Evolutionary conservation across 352 stramenopile genomes (phyloP), one percentile per base, ranked within the genome.

Genomic region (Phytophthora tubulina): DNA sequence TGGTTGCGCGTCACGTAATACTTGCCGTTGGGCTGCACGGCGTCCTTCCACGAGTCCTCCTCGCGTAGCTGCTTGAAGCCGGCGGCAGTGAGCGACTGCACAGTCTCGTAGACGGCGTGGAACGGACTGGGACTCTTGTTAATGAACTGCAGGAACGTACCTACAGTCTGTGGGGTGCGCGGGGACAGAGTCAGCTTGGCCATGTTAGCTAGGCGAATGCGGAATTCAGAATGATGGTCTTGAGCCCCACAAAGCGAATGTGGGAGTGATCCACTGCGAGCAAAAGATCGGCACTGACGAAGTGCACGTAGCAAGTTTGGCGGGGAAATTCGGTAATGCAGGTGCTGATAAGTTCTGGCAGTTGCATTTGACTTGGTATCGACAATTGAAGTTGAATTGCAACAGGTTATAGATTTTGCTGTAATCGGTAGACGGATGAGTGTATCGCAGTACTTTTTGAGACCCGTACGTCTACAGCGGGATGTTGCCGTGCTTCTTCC

Each of bases 1-100:
- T 97, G 96, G 80, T 99, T 99, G 52, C 97, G 83, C 38, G 97
- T 99, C 62, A 98, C 98, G 78, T 96, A 99, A 80, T 99, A 99
- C 80, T 98, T 99, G 59, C 97, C 97, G 41, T 90, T 85, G 6
- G 84, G 80, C 45, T 83, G 54, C 17, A 98, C 64, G 17, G 56
- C 57, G 21, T 81, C 72, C 64, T 82, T 78, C 84, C 85, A 96
- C 50, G 81, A 81, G 46, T 95, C 82, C 33, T 93, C 80, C 66
- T 99, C 94, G 49, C 89, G 84, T 52, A 99, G 86, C 71, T 97
- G 89, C 63, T 84, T 78, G 75, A 99, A 99, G 63, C 95, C 96
- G 6, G 87, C 92, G n/a, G 82, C 73, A 67, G 91, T 80, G 50
- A 99, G 84, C 44, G 79, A 64, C 65, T 92, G 70, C 36, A 93